phyloP scores from a whole-genome alignment of 768 basidiomycete genomes.

The Vararia minispora region DNA sequence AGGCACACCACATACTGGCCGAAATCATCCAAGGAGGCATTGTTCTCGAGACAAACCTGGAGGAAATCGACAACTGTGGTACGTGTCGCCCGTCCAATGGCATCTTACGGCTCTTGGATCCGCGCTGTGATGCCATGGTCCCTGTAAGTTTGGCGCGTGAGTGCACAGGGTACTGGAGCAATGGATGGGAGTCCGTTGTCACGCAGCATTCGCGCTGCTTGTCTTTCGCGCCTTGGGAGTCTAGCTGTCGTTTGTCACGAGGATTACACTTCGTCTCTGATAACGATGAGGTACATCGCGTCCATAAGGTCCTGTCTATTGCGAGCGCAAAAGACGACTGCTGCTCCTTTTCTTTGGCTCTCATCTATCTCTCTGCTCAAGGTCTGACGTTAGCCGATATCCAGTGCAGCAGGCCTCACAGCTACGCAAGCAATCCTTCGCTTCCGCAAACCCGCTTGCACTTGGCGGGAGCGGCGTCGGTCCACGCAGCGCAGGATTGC shows the following conservation, averaged over 20 bases:
- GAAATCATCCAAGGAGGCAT: constrained; percentile 96
- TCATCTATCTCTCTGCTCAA: neutral
- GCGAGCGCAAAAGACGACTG: neutral
- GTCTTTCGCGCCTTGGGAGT: no score
- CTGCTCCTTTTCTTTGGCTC: neutral
- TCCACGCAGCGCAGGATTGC: constrained; percentile 47
- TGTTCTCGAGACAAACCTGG: constrained; percentile 90
- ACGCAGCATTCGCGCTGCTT: no score
- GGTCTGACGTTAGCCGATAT: neutral
- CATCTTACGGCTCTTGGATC: neutral
- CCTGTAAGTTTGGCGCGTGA: no score
- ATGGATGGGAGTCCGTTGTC: no score
- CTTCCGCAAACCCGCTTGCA: constrained; percentile 74
- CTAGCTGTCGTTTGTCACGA: no score
- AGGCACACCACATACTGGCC: constrained; percentile 93
- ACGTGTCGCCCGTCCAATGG: constrained; percentile 15
- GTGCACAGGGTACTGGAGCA: no score
- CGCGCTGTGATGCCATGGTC: neutral
- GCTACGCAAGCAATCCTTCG: constrained; percentile 66
- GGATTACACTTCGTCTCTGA: no score
- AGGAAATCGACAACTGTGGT: constrained; percentile 71
- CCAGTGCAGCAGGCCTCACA: constrained; percentile 62
- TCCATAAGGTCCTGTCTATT: no score
- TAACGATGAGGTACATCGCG: no score
- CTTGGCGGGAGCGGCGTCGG: constrained; percentile 51